Percentiles rank a stretch among this genome's conserved stretches.
Conservation (phyloP, 75 land plant genomes). For the Pinus albicaulis region DNA sequence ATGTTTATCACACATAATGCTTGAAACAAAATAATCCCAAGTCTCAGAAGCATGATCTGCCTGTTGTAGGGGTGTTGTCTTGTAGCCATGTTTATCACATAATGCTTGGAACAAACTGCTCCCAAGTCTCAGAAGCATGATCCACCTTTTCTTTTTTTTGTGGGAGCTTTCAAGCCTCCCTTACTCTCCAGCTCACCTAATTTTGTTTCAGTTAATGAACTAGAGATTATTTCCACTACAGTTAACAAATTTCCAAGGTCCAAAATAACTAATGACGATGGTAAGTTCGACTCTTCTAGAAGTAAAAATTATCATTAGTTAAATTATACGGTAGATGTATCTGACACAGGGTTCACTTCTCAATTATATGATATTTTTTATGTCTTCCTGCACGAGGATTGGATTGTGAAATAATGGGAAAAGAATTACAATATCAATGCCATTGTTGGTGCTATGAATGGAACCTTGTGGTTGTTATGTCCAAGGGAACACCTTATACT, state of each 20-base stretch:
- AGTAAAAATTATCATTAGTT: conserved; percentile 34
- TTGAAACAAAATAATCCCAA: background rate
- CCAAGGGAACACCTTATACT: too few relatives aligned
- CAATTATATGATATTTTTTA: too few relatives aligned
- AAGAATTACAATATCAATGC: too few relatives aligned
- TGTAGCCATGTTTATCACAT: too few relatives aligned
- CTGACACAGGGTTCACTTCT: background rate
- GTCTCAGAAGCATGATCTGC: too few relatives aligned
- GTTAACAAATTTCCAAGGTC: conserved; percentile 29
- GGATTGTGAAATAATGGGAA: too few relatives aligned
- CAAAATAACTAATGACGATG: conserved; percentile 29
- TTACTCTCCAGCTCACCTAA: conserved; percentile 9
- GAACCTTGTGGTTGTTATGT: too few relatives aligned
- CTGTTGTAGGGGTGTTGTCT: too few relatives aligned
- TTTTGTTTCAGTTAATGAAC: conserved; percentile 14
- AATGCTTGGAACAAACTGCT: conserved; percentile 73
- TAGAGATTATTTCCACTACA: conserved; percentile 12
- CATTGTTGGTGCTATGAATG: too few relatives aligned
- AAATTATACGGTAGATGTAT: conserved; percentile 50
- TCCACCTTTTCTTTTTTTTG: conserved; percentile 81
- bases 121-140: conserved; percentile 62
- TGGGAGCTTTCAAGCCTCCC: conserved; percentile 11
- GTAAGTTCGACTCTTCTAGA: conserved; percentile 12
- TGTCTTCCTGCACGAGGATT: too few relatives aligned
- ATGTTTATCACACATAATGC: conserved; percentile 75